Base-by-base conservation (phyloP, 768 basidiomycete genomes). In the Amanita rubescens region DNA sequence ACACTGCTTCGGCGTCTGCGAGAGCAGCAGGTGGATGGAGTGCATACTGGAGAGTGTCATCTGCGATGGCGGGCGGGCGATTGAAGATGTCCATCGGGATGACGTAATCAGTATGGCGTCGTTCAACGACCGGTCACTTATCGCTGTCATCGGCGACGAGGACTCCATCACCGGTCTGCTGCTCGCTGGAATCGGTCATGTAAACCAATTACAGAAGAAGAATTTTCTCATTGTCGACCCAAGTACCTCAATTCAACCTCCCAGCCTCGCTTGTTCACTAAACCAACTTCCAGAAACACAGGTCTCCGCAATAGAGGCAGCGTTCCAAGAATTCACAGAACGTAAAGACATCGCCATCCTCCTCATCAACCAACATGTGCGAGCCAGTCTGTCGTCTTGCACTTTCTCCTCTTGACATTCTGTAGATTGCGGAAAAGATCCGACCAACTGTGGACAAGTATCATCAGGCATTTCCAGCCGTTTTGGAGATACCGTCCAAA, bases 101-200 rank as follows among this genome's bases (percentile, higher is more conserved):
- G 47, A 39, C 27, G 54, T 49, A 49, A 82, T 83, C 82, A 69
- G 72, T 20, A 71, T 63, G 55, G 67, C 75, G 51, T 77, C 84
- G 38, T 82, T 43, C 51, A 87, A 88, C 69, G 87, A 95, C 69
- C 81, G 95, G 52, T 87, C 79, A 56, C 73, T 98, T 38, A 79
- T 99, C 38, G 95, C 96, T 32, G 92, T 94, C 65, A 98, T 99
- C 60, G 96, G 95, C 37, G 96, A 98, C 68, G 96, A 99, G 95
- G 96, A 99, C 73, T 92, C 95, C 3, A 90, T 98, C 57, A 98
- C 96, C 0, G 96, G 96, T 38, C 78, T 98, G 14, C 79, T 99
- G 38, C 78, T 99, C 45, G 96, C 96, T 5, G 96, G 96, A 33
- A 81, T 98, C 43, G 96, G 96, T 0, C 89, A 99, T 68, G 77